Evolutionary conservation across 768 basidiomycete genomes (phyloP).

Genomic region (Suillus tomentosus): DNA sequence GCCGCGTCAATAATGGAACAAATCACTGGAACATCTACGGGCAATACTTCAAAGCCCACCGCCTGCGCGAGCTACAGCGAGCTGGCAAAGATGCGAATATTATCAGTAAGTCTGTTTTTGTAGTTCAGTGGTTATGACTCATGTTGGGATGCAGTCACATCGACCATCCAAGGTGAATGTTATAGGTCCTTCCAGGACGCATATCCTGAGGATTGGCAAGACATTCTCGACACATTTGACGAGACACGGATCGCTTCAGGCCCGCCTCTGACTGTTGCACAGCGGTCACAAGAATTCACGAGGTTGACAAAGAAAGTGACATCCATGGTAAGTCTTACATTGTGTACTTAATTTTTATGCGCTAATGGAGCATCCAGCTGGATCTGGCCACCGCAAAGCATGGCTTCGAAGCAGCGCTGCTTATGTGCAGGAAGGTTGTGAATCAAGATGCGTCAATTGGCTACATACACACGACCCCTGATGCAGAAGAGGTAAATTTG

Average conservation of each 20-base stretch:
- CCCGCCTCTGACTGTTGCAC: too few relatives aligned
- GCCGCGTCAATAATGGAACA: too few relatives aligned
- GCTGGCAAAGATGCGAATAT: neutral
- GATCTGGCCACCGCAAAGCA: constrained; percentile 10
- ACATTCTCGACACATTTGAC: neutral
- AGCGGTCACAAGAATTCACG: neutral
- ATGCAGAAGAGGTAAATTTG: neutral
- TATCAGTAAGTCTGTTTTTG: neutral
- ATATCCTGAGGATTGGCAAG: neutral
- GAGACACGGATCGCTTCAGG: too few relatives aligned
- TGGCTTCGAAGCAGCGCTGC: constrained; percentile 14
- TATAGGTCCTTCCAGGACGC: neutral
- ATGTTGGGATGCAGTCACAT: neutral
- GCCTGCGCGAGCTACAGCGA: neutral
- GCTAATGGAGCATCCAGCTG: constrained; percentile 3
- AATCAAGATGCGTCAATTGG: constrained; percentile 13
- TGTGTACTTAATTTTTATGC: neutral
- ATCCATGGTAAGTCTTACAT: neutral
- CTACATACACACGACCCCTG: constrained; percentile 4
- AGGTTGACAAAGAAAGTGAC: constrained; percentile 2
- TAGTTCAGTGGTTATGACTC: neutral
- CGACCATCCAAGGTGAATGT: neutral
- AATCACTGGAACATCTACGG: too few relatives aligned
- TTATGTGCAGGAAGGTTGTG: constrained; percentile 16
- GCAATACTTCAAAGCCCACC: too few relatives aligned